These are phyloP conservation scores for Arthrinium puccinioides DNA, from an alignment of 2,329 filamentous ascomycete species.

Conservation along the genomic window DNA sequence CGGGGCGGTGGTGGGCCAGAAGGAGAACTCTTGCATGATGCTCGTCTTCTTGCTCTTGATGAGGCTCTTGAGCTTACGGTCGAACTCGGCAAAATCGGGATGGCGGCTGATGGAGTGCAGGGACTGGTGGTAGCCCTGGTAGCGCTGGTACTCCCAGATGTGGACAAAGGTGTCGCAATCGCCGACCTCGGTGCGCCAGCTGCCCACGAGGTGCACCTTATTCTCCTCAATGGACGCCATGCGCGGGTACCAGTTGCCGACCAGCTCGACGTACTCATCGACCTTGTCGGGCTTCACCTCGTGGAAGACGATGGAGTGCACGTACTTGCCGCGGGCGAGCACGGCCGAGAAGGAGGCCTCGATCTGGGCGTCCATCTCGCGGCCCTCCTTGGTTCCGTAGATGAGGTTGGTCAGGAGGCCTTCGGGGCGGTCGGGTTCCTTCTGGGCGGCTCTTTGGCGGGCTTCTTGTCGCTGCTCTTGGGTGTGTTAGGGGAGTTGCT, in stretches of 20 bases:
- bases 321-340: conserved; percentile 91
- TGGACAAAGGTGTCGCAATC: conserved; percentile 98
- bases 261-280: conserved; percentile 85
- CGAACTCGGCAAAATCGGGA: conserved; percentile 77
- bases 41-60: conserved; percentile 81
- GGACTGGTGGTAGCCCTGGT: conserved; percentile 90
- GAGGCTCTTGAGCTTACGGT: conserved; percentile 75
- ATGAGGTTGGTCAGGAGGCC: conserved; percentile 79
- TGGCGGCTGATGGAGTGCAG: conserved; percentile 77
- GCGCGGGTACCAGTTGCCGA: conserved; percentile 85
- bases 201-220: conserved; percentile 92
- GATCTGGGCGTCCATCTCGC: conserved; percentile 90
- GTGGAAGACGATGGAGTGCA: conserved; percentile 96
- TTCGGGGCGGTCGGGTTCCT: conserved; percentile 56
- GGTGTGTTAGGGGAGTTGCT: conserved; percentile 43
- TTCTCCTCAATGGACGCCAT: conserved; percentile 82
- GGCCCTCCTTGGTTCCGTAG: conserved; percentile 93
- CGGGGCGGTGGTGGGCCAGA: conserved; percentile 94
- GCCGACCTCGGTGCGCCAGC: conserved; percentile 96
- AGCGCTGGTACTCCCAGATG: conserved; percentile 99
- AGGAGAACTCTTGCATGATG: conserved; percentile 98
- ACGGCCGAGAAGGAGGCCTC: conserved; percentile 95
- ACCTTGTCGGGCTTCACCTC: conserved; percentile 93
- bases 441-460: conserved; percentile 45
- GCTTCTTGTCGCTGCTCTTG: conserved; percentile 29